A percentile compares a stretch with the other conserved stretches of the same genome.
Conservation (phyloP, 2,329 filamentous ascomycete genomes). For the Diaporthe eres region DNA sequence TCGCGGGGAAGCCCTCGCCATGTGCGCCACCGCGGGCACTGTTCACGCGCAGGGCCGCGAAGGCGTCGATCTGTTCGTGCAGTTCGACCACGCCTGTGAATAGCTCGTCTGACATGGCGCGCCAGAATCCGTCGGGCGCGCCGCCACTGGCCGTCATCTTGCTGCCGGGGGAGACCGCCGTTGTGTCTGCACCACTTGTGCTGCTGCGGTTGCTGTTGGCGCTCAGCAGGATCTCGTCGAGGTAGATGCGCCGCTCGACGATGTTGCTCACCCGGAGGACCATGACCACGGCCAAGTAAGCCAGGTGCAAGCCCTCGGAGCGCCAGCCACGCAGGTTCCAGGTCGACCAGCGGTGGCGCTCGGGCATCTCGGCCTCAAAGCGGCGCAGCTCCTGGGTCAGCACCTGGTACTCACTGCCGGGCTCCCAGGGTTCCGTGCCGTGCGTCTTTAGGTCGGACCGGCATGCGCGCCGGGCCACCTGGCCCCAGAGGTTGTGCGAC, state of each 20-base stretch:
- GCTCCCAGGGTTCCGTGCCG: constrained; percentile 45
- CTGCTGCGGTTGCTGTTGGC: constrained; percentile 39
- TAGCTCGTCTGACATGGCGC: constrained; percentile 49
- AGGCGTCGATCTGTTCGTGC: constrained; percentile 54
- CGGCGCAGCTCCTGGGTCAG: constrained; percentile 44
- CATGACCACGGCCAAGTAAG: constrained; percentile 54
- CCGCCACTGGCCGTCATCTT: background rate
- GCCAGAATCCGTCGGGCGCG: constrained; percentile 48
- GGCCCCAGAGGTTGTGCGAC: constrained; percentile 55
- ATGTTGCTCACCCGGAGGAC: constrained; percentile 55
- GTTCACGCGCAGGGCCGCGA: constrained; percentile 47
- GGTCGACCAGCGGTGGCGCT: constrained; percentile 51
- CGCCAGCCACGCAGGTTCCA: constrained; percentile 56
- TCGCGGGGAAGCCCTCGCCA: constrained; percentile 52
- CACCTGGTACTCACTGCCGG: constrained; percentile 46
- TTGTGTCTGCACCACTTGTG: background rate
- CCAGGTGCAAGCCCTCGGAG: constrained; percentile 52
- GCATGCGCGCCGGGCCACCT: constrained; percentile 50
- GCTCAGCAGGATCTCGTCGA: constrained; percentile 49
- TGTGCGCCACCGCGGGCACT: background rate
- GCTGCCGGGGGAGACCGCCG: constrained; percentile 39
- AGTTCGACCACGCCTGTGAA: constrained; percentile 54
- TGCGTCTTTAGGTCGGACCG: constrained; percentile 39
- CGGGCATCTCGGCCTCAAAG: constrained; percentile 51
- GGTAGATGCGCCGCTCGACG: constrained; percentile 52